Evolutionary conservation across 805 yeast genomes (phyloP).

Genomic region (Suhomyces sp.): DNA sequence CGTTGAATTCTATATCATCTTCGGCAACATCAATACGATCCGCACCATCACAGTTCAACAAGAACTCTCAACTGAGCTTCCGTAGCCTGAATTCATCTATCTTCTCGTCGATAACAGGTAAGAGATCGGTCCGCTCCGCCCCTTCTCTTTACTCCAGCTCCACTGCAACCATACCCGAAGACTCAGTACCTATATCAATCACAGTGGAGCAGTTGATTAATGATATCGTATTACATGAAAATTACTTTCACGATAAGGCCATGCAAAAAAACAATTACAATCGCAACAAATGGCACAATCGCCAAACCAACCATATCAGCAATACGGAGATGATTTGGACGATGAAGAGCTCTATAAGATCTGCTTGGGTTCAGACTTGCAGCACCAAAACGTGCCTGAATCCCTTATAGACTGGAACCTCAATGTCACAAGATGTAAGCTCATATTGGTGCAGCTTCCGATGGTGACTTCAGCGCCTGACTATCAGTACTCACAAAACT

Average conservation of each 20-base stretch:
- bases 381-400: constrained; percentile 39
- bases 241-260: constrained; percentile 17
- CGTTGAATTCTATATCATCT: constrained; percentile 19
- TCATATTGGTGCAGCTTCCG: constrained; percentile 41
- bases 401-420: constrained; percentile 51
- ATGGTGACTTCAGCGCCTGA: constrained; percentile 36
- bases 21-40: constrained; percentile 35
- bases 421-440: constrained; percentile 47
- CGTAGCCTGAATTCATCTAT: constrained; percentile 37
- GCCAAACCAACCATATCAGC: background rate
- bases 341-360: constrained; percentile 33
- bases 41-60: constrained; percentile 34
- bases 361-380: constrained; percentile 38
- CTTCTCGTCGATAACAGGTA: constrained; percentile 27
- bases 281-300: background rate
- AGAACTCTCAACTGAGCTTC: constrained; percentile 21
- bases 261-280: constrained; percentile 9
- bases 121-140: constrained; percentile 40
- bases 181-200: constrained; percentile 39
- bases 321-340: constrained; percentile 13
- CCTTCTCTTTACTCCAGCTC: constrained; percentile 41
- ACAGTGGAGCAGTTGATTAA: constrained; percentile 44
- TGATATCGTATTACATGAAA: constrained; percentile 39
- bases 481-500: constrained; percentile 27
- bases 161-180: constrained; percentile 46